Evolutionary conservation across 495 filamentous ascomycete genomes (phyloP), one percentile per base, ranked within the genome.

Genomic region (Daldinia caldariorum): DNA sequence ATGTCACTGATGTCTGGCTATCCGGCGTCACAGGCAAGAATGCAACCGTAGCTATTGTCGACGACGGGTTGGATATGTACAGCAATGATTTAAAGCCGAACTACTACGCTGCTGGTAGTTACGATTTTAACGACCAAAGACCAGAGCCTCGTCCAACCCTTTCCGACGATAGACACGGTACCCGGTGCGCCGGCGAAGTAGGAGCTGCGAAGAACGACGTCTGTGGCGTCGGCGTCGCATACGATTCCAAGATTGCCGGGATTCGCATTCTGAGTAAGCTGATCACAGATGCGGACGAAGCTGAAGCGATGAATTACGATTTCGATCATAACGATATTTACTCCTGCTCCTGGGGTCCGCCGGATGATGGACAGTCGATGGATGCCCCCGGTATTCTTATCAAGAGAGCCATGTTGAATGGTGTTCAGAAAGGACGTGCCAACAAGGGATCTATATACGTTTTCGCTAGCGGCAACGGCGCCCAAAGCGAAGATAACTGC

Each of bases 291-390:
- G 89, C 90, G 34, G 95, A 99, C 73, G 95, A 99, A 80, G 94
- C 95, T 31, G 82, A 89, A 1, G 91, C 95, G 20, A 89, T 99
- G 85, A 97, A 96, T 81, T 97, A 93, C 79, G 92, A 88, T 26
- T 95, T 87, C 74, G 89, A 97, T 69, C 83, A 92, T 41, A 99
- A 97, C 74, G 90, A 97, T 65, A 97, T 99, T 50, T 99, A 97
- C 79, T 99, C 95, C 9, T 99, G 95, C 80, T 97, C 94, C 0
- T 99, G 95, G 95, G 95, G 95, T 0, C 95, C 95, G 34, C 92
- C 92, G 4, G 95, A 99, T 71, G 94, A 97, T 77, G 95, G 95
- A 47, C 80, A 85, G 58, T 91, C 92, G 12, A 99, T 99, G 95
- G 96, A 97, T 63, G 92, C 89, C 0, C 95, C 95, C 2, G 93